phyloP scores from a whole-genome alignment of 1,284 basidiomycete species.

The Thelephora terrestris region DNA sequence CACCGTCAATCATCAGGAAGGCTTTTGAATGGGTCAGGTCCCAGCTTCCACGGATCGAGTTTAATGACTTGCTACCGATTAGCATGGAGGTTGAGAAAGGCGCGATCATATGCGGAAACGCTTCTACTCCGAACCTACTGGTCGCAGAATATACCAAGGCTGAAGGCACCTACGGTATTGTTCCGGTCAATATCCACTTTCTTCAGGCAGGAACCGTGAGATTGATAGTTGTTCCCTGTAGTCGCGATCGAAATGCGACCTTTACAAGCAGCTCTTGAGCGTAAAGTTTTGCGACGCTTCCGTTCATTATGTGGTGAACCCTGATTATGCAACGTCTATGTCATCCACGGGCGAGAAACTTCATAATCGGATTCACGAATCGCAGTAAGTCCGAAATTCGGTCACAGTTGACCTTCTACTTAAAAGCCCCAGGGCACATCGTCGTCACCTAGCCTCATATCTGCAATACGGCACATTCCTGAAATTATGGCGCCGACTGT shows the following conservation, averaged over 20 bases:
- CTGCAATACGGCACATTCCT: slow-evolving; percentile 38
- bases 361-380: slow-evolving; percentile 42
- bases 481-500: slow-evolving; percentile 46
- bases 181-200: slow-evolving; percentile 38
- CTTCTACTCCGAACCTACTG: slow-evolving; percentile 72
- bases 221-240: slow-evolving; percentile 19
- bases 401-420: background rate
- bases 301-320: slow-evolving; percentile 67
- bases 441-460: slow-evolving; percentile 27
- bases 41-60: slow-evolving; percentile 62
- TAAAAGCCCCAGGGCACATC: slow-evolving; percentile 10
- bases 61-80: slow-evolving; percentile 72
- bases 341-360: slow-evolving; percentile 52
- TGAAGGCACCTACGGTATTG: slow-evolving; percentile 70
- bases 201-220: slow-evolving; percentile 1
- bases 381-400: slow-evolving; percentile 32
- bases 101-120: slow-evolving; percentile 74
- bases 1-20: slow-evolving; percentile 38
- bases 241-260: slow-evolving; percentile 71
- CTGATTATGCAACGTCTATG: slow-evolving; percentile 62
- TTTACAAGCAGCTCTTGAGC: slow-evolving; percentile 70
- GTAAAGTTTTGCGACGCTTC: slow-evolving; percentile 59
- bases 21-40: slow-evolving; percentile 39
- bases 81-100: slow-evolving; percentile 68
- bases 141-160: slow-evolving; percentile 69